Conservation (phyloP, 2,329 filamentous ascomycete genomes). For the Clonostachys byssicola region DNA sequence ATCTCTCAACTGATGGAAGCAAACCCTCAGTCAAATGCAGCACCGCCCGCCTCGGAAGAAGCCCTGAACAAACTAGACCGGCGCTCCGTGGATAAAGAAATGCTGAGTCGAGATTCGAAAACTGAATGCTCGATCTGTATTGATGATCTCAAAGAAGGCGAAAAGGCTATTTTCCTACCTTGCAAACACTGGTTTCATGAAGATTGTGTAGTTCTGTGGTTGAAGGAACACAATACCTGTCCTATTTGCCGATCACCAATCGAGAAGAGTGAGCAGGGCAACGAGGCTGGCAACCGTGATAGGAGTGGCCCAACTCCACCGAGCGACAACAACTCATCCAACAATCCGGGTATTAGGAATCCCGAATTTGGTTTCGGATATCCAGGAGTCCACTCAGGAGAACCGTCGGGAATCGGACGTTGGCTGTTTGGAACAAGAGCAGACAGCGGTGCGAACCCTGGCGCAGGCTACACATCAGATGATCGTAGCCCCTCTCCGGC, state of each 20-base stretch:
- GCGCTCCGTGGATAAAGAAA: slow-evolving; percentile 63
- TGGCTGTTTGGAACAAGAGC: too few species aligned
- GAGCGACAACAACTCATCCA: not conserved
- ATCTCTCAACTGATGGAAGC: slow-evolving; percentile 87
- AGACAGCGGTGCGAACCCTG: too few species aligned
- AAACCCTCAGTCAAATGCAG: slow-evolving; percentile 70
- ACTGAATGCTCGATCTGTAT: slow-evolving; percentile 95
- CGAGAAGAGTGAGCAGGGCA: slow-evolving; percentile 25
- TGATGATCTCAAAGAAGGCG: slow-evolving; percentile 70
- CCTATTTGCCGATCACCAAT: slow-evolving; percentile 70
- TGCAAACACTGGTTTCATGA: slow-evolving; percentile 95
- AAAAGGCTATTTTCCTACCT: slow-evolving; percentile 72
- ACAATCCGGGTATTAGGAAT: too few species aligned
- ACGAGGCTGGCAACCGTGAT: not conserved
- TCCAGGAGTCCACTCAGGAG: not conserved
- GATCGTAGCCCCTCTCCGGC: too few species aligned
- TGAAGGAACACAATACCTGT: slow-evolving; percentile 88
- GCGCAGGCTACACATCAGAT: too few species aligned
- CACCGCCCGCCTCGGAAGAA: slow-evolving; percentile 72
- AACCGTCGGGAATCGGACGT: too few species aligned
- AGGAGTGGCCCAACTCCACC: not conserved
- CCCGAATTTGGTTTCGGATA: not conserved
- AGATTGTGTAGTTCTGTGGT: slow-evolving; percentile 76
- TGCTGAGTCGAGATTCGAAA: slow-evolving; percentile 62
- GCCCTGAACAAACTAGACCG: slow-evolving; percentile 73